Evolutionary conservation across 495 filamentous ascomycete species (phyloP).

Genomic region (Penicillium taxi): DNA sequence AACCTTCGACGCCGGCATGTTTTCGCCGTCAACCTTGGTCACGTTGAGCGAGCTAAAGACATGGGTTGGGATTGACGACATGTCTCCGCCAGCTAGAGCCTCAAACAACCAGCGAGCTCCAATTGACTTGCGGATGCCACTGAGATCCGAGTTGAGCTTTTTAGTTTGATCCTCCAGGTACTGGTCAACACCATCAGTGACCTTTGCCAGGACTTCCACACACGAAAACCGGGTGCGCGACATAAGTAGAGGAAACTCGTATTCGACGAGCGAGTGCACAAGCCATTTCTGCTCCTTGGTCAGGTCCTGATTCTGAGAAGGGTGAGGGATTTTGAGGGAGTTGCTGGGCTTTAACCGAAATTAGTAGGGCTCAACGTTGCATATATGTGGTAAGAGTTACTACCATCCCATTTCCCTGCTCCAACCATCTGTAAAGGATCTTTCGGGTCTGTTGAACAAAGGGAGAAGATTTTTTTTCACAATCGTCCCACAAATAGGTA

Average conservation of each 20-base stretch:
- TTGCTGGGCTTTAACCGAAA: no score
- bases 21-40: conserved; percentile 26
- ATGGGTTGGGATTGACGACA: conserved; percentile 41
- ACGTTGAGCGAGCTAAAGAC: conserved; percentile 25
- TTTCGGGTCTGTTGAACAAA: not conserved
- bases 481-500: not conserved
- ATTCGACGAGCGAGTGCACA: conserved; percentile 58
- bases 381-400: no score
- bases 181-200: conserved; percentile 41
- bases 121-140: conserved; percentile 40
- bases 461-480: not conserved
- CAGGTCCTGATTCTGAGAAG: conserved; percentile 16
- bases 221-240: no score
- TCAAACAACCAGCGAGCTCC: conserved; percentile 68
- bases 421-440: not conserved
- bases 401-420: no score
- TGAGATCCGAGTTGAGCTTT: no score
- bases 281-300: conserved; percentile 53
- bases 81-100: conserved; percentile 52
- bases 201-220: conserved; percentile 41
- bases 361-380: no score
- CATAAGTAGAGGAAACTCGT: conserved; percentile 52
- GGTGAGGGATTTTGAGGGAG: conserved; percentile 26
- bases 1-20: no score
- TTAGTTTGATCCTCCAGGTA: conserved; percentile 29